A percentile compares a stretch with the other conserved stretches of the same genome.
Conservation (phyloP, 169 alveolate species). For the Sarcocystis neurona region DNA sequence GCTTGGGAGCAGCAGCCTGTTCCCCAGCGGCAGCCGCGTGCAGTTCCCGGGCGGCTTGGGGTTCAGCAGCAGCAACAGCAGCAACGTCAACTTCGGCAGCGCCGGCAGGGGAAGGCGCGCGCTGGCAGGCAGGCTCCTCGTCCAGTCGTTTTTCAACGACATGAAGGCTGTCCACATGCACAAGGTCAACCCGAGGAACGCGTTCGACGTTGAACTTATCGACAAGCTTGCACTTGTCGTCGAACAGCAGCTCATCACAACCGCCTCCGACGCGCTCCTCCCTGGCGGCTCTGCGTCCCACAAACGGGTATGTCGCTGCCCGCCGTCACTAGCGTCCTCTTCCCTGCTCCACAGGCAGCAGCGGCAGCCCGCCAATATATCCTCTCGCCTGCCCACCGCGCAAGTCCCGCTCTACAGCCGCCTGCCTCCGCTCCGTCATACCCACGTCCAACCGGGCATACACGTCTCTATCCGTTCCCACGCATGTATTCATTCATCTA, state of each 20-base stretch:
- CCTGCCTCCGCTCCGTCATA: too few species aligned
- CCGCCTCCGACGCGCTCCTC: not conserved
- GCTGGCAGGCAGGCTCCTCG: conserved; percentile 26
- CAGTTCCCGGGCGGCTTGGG: too few species aligned
- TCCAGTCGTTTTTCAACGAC: conserved; percentile 34
- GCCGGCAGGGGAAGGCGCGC: conserved; percentile 5
- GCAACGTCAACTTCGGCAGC: conserved; percentile 21
- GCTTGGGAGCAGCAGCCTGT: not conserved
- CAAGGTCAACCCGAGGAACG: not conserved
- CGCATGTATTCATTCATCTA: too few species aligned
- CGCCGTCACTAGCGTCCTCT: not conserved
- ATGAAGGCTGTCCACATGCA: conserved; percentile 31
- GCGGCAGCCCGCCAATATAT: too few species aligned
- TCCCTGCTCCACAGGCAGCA: too few species aligned
- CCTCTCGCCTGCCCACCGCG: too few species aligned
- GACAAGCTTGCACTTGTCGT: conserved; percentile 35
- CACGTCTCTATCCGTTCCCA: too few species aligned
- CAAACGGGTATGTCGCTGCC: not conserved
- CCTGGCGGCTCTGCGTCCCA: not conserved
- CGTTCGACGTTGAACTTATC: conserved; percentile 31
- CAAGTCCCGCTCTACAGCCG: too few species aligned
- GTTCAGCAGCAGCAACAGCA: conserved; percentile 31
- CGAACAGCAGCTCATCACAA: not conserved
- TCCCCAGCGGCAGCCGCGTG: not conserved
- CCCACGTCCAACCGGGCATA: too few species aligned